These are phyloP conservation scores for Litchi chinensis DNA, from an alignment of 345 rosid genomes.

Conservation along the genomic window DNA sequence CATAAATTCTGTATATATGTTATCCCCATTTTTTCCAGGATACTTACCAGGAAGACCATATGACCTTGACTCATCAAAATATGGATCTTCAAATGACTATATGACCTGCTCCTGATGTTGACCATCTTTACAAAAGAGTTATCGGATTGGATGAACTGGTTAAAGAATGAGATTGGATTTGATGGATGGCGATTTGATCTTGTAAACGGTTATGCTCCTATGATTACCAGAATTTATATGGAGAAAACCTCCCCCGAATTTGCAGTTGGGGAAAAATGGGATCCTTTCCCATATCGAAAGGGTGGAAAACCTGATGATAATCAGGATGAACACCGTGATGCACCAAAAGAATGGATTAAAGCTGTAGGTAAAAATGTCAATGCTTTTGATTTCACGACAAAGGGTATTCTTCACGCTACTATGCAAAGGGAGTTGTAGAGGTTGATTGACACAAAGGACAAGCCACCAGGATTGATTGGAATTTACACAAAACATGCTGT, in stretches of 20 bases:
- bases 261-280: slow-evolving; percentile 86
- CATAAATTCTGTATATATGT: not conserved
- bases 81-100: slow-evolving; percentile 53
- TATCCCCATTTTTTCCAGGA: slow-evolving; percentile 39
- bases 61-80: slow-evolving; percentile 70
- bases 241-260: slow-evolving; percentile 58
- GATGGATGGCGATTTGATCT: slow-evolving; percentile 80
- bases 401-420: slow-evolving; percentile 75
- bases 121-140: slow-evolving; percentile 68
- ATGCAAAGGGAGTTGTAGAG: slow-evolving; percentile 80
- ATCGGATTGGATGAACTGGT: slow-evolving; percentile 92
- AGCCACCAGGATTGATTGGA: slow-evolving; percentile 81
- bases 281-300: slow-evolving; percentile 51
- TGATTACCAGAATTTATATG: slow-evolving; percentile 47
- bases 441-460: slow-evolving; percentile 64
- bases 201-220: slow-evolving; percentile 67
- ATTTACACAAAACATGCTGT: slow-evolving; percentile 68
- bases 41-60: slow-evolving; percentile 89
- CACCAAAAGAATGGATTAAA: slow-evolving; percentile 58
- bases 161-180: slow-evolving; percentile 71
- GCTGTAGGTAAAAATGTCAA: slow-evolving; percentile 57
- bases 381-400: slow-evolving; percentile 90
- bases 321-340: slow-evolving; percentile 63
- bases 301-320: slow-evolving; percentile 55
- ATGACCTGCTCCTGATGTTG: slow-evolving; percentile 74